Percentiles rank a stretch among this genome's conserved stretches.
These are phyloP conservation scores for Botrytis pseudocinerea DNA, from an alignment of 2,329 filamentous ascomycete species.

Conservation along the genomic window DNA sequence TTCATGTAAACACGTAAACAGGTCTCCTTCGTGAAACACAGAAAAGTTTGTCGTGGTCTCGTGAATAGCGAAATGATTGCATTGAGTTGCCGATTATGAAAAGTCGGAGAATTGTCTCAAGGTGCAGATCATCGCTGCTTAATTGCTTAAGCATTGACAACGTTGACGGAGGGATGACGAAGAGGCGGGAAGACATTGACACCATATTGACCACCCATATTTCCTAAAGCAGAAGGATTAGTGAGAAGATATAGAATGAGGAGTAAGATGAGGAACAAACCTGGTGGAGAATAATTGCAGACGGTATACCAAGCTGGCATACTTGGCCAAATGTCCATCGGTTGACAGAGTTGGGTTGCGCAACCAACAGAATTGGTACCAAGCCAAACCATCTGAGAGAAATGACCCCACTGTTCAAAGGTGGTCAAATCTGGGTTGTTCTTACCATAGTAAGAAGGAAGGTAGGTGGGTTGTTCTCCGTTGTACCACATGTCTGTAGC, in stretches of 20 bases:
- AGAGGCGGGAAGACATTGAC: conserved; percentile 24
- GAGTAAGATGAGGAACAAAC: conserved; percentile 2
- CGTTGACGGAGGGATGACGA: neutral
- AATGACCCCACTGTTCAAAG: conserved; percentile 71
- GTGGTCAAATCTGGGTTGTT: conserved; percentile 58
- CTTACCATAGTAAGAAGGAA: conserved; percentile 56
- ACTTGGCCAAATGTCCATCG: conserved; percentile 45
- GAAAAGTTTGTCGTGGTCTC: conserved; percentile 8
- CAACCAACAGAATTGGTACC: conserved; percentile 62
- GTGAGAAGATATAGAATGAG: neutral
- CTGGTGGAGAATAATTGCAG: conserved; percentile 70
- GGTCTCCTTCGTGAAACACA: neutral
- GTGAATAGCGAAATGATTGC: neutral
- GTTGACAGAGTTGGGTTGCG: conserved; percentile 53
- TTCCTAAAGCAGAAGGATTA: conserved; percentile 14
- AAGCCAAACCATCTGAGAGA: conserved; percentile 72
- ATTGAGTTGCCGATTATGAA: neutral
- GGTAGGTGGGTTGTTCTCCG: conserved; percentile 64
- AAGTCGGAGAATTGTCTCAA: neutral
- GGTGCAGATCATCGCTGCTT: neutral
- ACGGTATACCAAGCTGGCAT: conserved; percentile 67
- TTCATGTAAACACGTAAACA: neutral
- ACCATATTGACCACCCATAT: conserved; percentile 22
- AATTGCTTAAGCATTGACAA: conserved; percentile 16
- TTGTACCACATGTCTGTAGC: conserved; percentile 90